Base-by-base conservation (phyloP, 495 filamentous ascomycete genomes). In the Penicillium crystallinum region DNA sequence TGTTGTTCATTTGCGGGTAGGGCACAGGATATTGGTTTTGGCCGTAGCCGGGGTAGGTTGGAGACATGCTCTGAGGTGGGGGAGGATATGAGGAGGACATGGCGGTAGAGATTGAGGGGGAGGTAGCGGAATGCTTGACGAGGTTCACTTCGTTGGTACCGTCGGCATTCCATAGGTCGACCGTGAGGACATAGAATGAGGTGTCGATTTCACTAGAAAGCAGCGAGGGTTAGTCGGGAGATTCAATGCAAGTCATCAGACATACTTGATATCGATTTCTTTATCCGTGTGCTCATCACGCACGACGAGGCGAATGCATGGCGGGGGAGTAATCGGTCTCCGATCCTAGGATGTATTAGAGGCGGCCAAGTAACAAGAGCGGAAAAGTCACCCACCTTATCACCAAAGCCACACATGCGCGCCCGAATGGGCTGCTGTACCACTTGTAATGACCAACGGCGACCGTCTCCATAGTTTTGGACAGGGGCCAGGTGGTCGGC, bases 361-460 rank as follows among this genome's bases (percentile, higher is more conserved):
- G 15, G 41, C 31, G 53, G 4, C 2, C 25, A 17, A 25, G 33
- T 29, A 15, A 18, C 11, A 19, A 25, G 9, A 27, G 14, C 31
- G 21, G 44, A 35, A 52, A 44, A 5, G 46, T 46, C 22, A 61
- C 76, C 31, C 66, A 95, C 91, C 81, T 98, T 98, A 69, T 98
- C 93, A 48, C 93, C 93, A 76, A 97, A 98, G 2, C 93, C 93
- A 76, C 93, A 98, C 93, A 98, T 98, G 43, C 93, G 88, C 56
- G 93, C 93, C 47, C 93, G 86, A 55, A 90, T 78, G 43, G 93
- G 93, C 64, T 98, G 93, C 70, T 98, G 93, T 47, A 89, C 86
- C 48, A 97, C 88, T 55, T 84, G 76, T 48, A 98, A 77, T 42
- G 86, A 88, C 77, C 71, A 83, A 25, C 74, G 71, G 11, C 75